A percentile compares a stretch with the other conserved stretches of the same genome.
Evolutionary conservation across 306 rosid species (phyloP).

Genomic region (Prunus kanzakura): DNA sequence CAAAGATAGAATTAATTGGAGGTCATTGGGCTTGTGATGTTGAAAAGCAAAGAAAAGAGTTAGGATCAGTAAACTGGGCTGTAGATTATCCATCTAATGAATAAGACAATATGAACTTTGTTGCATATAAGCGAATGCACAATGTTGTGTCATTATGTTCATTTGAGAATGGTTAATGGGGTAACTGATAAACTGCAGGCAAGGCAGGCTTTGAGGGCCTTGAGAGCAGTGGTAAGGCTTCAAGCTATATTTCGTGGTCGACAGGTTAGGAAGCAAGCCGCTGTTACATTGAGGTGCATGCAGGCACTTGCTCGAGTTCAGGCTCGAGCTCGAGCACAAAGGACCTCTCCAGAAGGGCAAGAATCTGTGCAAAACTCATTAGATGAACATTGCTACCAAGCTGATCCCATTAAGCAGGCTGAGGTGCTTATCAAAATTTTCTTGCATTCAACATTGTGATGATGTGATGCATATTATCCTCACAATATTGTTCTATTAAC

Average conservation of each 20-base stretch:
- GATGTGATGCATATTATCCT: not conserved
- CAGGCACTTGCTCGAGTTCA: conserved; percentile 92
- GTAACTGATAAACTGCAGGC: conserved; percentile 46
- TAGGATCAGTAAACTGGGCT: not conserved
- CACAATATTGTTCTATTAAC: not conserved
- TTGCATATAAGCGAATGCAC: not conserved
- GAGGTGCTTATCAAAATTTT: conserved; percentile 38
- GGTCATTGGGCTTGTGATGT: not conserved
- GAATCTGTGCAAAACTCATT: conserved; percentile 27
- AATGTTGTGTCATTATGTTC: not conserved
- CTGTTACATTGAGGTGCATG: conserved; percentile 85
- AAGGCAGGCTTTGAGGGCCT: conserved; percentile 74
- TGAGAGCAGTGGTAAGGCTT: conserved; percentile 83
- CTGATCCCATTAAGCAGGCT: conserved; percentile 60
- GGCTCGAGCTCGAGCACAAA: conserved; percentile 52
- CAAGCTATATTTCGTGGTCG: conserved; percentile 90
- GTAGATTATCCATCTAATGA: not conserved
- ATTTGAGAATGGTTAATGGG: not conserved
- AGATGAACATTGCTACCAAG: conserved; percentile 27
- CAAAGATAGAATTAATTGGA: not conserved
- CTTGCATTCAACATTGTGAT: not conserved
- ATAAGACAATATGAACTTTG: not conserved
- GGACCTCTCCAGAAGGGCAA: conserved; percentile 32
- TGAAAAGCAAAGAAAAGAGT: not conserved
- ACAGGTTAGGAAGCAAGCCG: conserved; percentile 85